A percentile compares a stretch with the other conserved stretches of the same genome.
Conservation (phyloP, 192 early-diverging fungal species). For the Coemansia sp. region DNA sequence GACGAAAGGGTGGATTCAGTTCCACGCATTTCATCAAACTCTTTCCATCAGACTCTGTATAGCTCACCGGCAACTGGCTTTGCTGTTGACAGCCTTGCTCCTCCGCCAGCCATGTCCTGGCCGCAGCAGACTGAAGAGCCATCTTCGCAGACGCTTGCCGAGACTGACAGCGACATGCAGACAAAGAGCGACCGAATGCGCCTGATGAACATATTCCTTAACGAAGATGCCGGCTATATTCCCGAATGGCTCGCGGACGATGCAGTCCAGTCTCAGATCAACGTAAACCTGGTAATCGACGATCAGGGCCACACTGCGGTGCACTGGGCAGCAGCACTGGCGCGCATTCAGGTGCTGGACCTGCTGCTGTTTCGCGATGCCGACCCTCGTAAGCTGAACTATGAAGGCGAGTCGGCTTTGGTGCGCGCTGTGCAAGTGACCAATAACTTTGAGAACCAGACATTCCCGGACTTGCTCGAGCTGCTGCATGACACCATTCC, state of each 20-base stretch:
- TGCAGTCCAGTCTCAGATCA: slow-evolving; percentile 37
- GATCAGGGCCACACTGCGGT: slow-evolving; percentile 92
- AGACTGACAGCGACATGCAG: slow-evolving; percentile 7
- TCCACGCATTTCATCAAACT: slow-evolving; percentile 11
- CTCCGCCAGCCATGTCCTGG: slow-evolving; percentile 3
- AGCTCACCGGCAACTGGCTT: slow-evolving; percentile 27
- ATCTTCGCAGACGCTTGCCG: slow-evolving; percentile 27
- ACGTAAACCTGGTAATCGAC: slow-evolving; percentile 85
- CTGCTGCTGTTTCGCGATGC: slow-evolving; percentile 76
- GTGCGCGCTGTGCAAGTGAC: slow-evolving; percentile 85
- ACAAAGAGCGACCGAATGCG: slow-evolving; percentile 66
- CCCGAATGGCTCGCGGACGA: slow-evolving; percentile 49
- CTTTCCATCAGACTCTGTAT: slow-evolving; percentile 22
- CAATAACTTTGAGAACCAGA: slow-evolving; percentile 79
- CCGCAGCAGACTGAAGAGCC: slow-evolving; percentile 22
- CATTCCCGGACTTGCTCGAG: slow-evolving; percentile 71
- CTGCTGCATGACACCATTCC: slow-evolving; percentile 73
- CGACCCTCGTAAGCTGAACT: slow-evolving; percentile 67
- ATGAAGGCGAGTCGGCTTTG: slow-evolving; percentile 82
- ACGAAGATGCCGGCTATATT: slow-evolving; percentile 66
- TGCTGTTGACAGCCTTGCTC: slow-evolving; percentile 3
- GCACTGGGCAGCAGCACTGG: slow-evolving; percentile 95
- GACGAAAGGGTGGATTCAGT: slow-evolving; percentile 6
- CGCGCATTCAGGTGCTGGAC: slow-evolving; percentile 68
- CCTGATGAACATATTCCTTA: slow-evolving; percentile 84